Base-by-base conservation (phyloP, 352 stramenopile genomes). In the Pythium chondricola region DNA sequence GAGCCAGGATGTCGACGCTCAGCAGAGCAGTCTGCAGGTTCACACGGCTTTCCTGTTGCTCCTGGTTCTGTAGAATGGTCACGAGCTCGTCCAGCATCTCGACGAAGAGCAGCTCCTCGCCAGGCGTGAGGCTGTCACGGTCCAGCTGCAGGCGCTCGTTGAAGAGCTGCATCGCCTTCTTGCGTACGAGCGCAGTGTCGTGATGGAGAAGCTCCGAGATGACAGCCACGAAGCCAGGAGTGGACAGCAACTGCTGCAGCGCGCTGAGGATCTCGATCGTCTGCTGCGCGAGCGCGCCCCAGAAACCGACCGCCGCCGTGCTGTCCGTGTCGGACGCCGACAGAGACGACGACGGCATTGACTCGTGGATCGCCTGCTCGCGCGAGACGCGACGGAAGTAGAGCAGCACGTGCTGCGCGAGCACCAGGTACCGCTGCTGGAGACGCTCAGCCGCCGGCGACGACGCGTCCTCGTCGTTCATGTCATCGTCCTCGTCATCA, bases 91-190 rank as follows among this genome's bases (percentile, higher is more conserved):
- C 80, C 16, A 95, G 51, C 83, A 95, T 93, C 40, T 95, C 84
- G 13, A 95, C 73, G 47, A 93, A 93, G 8, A 93, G 58, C 39
- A 93, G 56, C 55, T 79, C 69, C 52, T 95, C 84, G 20, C 79
- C 78, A 7, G 65, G 65, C 8, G 73, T 72, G 3, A 95, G 47
- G 26, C 72, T 67, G 9, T 55, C 56, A 14, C 79, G 73, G 33
- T 88, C 70, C 18, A 83, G 74, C 21, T 91, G 71, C 2, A 95
- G 66, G 7, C 81, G 80, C 42, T 91, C 83, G 50, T 93, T 93
- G 43, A 95, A 90, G 14, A 95, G 61, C 62, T 92, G 79, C 74
- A 95, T 88, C 5, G 84, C 84, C 52, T 89, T 89, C 58, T 91
- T 89, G 24, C 84, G 84, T 38, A 95, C 79, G n/a, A 90, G 52